These are phyloP conservation scores for Rubia occidens DNA, from an alignment of 305 asterid genomes.

Conservation along the genomic window DNA sequence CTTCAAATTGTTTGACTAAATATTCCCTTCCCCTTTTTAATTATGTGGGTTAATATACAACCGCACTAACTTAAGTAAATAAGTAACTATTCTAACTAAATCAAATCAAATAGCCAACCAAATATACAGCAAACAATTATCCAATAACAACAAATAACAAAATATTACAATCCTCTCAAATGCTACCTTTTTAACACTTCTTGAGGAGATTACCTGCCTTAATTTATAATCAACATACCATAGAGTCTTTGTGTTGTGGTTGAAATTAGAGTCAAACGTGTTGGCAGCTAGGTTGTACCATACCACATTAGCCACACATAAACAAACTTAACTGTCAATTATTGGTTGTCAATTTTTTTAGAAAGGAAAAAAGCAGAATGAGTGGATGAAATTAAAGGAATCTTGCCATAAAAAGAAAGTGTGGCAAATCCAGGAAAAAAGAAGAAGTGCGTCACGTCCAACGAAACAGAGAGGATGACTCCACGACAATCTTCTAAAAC, in stretches of 20 bases:
- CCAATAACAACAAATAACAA: background rate
- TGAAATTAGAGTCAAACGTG: slow-evolving; percentile 43
- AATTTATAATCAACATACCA: background rate
- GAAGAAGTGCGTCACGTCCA: no score
- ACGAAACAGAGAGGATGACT: background rate
- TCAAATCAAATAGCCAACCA: background rate
- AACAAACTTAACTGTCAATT: background rate
- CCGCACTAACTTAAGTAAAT: background rate
- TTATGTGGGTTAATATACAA: background rate
- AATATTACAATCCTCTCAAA: background rate
- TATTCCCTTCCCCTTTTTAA: no score
- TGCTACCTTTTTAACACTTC: background rate
- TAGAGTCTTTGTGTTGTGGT: slow-evolving; percentile 16
- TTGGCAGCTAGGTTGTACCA: slow-evolving; percentile 28
- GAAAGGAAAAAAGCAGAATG: no score
- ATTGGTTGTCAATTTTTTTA: background rate
- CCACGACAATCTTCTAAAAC: slow-evolving; percentile 22
- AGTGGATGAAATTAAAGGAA: no score
- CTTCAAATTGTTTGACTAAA: no score
- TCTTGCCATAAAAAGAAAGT: no score
- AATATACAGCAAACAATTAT: background rate
- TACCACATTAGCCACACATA: slow-evolving; percentile 6
- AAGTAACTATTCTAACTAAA: background rate
- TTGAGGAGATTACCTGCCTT: background rate
- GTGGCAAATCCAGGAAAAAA: no score